A percentile compares a stretch with the other conserved stretches of the same genome.
Evolutionary conservation across 345 rosid genomes (phyloP).

Genomic region (Excoecaria agallocha): DNA sequence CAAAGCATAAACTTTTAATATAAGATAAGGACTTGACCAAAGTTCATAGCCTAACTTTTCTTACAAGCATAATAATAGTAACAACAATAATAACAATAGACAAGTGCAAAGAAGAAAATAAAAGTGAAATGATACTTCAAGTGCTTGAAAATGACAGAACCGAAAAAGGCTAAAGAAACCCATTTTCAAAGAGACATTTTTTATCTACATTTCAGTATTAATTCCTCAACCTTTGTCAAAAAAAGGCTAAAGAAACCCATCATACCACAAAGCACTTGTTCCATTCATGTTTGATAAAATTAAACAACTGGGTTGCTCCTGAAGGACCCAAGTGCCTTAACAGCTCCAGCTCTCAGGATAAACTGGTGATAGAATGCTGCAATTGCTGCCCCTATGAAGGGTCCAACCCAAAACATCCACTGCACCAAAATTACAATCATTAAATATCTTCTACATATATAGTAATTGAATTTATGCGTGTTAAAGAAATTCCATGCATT

Average conservation of each 20-base stretch:
- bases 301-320: conserved; percentile 65
- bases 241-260: conserved; percentile 5
- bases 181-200: conserved; percentile 25
- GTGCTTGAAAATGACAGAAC: conserved; percentile 11
- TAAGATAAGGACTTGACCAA: conserved; percentile 2
- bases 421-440: conserved; percentile 19
- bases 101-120: not conserved
- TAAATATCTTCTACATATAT: too few relatives aligned
- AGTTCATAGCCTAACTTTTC: not conserved
- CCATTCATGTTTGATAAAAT: not conserved
- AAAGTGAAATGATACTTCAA: not conserved
- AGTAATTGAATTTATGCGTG: too few relatives aligned
- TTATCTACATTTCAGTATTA: conserved; percentile 23
- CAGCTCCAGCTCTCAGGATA: conserved; percentile 78
- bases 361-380: conserved; percentile 89
- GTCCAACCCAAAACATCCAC: conserved; percentile 97
- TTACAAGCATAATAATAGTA: conserved; percentile 10
- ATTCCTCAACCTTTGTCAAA: not conserved
- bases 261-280: not conserved
- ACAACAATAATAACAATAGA: not conserved
- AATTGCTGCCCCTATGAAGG: conserved; percentile 74
- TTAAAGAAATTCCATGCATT: too few relatives aligned
- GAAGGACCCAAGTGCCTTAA: conserved; percentile 79
- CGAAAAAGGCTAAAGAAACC: not conserved
- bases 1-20: not conserved